Conservation (phyloP, 139 green algal species). For the Coccomyxa sp. region DNA sequence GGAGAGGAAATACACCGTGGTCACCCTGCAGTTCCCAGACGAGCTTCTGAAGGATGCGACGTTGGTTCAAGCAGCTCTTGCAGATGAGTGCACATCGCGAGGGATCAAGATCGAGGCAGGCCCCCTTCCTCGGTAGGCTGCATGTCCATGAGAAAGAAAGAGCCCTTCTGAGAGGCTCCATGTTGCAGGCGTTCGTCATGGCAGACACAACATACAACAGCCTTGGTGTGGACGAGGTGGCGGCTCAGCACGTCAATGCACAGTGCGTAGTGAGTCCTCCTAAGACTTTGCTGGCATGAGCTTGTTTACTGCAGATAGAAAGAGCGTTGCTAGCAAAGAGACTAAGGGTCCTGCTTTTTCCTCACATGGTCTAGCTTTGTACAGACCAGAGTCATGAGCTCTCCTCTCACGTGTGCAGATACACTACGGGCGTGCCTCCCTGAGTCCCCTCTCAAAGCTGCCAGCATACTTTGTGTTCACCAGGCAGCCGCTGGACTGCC, state of each 20-base stretch:
- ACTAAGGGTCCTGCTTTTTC: background rate
- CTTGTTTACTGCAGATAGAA: background rate
- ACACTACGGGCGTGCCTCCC: constrained; percentile 86
- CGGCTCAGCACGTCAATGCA: constrained; percentile 67
- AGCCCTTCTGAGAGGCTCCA: background rate
- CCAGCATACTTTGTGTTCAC: constrained; percentile 84
- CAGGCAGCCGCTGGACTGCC: constrained; percentile 14
- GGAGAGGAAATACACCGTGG: constrained; percentile 21
- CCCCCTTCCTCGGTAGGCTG: background rate
- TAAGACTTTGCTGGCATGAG: background rate
- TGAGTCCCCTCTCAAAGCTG: constrained; percentile 57
- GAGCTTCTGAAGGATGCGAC: constrained; percentile 44
- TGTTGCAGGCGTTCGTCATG: constrained; percentile 65
- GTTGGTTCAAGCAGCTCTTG: constrained; percentile 25
- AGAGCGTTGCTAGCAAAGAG: background rate
- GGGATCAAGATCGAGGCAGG: background rate
- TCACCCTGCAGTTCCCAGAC: constrained; percentile 77
- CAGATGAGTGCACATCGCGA: constrained; percentile 6
- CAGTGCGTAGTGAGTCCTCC: constrained; percentile 74
- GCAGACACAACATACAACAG: constrained; percentile 84
- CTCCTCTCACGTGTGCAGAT: too few species aligned
- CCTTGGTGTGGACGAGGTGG: constrained; percentile 77
- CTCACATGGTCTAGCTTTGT: too few species aligned
- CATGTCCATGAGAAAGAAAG: background rate
- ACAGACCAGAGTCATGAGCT: too few species aligned